These are phyloP conservation scores for Drechslerella dactyloides DNA, from an alignment of 2,329 filamentous ascomycete species.

Conservation along the genomic window DNA sequence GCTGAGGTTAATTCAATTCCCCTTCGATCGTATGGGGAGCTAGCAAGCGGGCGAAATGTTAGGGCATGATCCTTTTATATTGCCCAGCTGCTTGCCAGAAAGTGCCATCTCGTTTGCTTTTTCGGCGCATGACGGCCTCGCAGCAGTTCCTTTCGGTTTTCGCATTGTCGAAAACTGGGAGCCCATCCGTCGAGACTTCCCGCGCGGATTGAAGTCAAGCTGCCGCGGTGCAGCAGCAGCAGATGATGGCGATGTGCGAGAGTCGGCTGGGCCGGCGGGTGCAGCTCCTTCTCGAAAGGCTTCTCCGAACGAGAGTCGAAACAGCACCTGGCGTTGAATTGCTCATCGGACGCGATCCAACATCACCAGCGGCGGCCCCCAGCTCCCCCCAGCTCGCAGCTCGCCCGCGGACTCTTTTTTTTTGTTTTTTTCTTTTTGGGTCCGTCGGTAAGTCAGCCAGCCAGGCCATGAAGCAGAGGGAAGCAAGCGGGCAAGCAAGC, in stretches of 20 bases:
- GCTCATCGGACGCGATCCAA: neutral
- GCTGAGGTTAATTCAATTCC: too few relatives aligned
- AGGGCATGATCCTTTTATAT: slow-evolving; percentile 2
- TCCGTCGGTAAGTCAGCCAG: too few relatives aligned
- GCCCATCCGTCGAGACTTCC: neutral
- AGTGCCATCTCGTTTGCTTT: neutral
- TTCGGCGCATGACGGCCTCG: too few relatives aligned
- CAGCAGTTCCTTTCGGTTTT: neutral
- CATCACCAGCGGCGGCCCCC: neutral
- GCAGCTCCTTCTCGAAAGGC: slow-evolving; percentile 2
- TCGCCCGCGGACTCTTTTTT: too few relatives aligned
- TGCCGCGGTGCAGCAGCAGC: neutral
- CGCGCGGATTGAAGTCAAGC: too few relatives aligned
- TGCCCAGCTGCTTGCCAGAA: neutral
- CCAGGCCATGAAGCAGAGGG: too few relatives aligned
- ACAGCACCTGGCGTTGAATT: neutral
- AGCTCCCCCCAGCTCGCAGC: too few relatives aligned
- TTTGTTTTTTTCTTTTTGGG: too few relatives aligned
- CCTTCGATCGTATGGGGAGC: too few relatives aligned
- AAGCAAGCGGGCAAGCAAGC: too few relatives aligned
- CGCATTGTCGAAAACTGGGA: neutral
- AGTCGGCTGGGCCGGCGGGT: neutral
- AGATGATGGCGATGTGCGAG: slow-evolving; percentile 1
- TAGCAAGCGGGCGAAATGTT: neutral
- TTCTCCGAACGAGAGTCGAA: slow-evolving; percentile 1